phyloP scores from a whole-genome alignment of 257 asterid genomes.

The Salvia hispanica region DNA sequence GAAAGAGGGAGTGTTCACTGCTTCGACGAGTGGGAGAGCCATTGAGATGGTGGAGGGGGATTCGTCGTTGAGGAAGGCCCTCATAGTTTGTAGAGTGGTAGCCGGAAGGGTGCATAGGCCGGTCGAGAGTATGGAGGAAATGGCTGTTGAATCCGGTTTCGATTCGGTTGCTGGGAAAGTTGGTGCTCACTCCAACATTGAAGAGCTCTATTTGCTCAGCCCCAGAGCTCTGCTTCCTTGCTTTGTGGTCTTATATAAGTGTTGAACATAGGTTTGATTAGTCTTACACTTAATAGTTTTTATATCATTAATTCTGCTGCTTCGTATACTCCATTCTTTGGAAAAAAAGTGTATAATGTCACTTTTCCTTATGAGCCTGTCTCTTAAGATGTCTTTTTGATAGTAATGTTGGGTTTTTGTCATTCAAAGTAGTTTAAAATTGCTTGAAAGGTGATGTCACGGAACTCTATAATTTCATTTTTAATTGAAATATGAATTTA shows the following conservation, averaged over 20 bases:
- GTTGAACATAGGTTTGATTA: constrained; percentile 16
- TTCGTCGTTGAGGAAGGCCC: constrained; percentile 46
- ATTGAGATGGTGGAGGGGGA: constrained; percentile 36
- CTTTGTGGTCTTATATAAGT: constrained; percentile 75
- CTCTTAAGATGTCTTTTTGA: no score
- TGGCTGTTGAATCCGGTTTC: constrained; percentile 74
- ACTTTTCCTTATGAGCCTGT: no score
- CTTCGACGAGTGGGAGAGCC: constrained; percentile 83
- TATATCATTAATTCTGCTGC: no score
- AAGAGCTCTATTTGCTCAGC: constrained; percentile 81
- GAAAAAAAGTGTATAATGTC: no score
- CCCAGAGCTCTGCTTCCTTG: constrained; percentile 92
- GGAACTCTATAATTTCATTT: no score
- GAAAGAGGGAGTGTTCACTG: constrained; percentile 80
- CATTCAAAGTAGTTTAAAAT: no score
- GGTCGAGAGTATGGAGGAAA: constrained; percentile 65
- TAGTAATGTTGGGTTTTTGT: no score
- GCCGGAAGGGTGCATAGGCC: constrained; percentile 96
- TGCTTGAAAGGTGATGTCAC: no score
- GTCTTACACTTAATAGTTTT: constrained; percentile 13
- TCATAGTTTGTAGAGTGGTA: constrained; percentile 85
- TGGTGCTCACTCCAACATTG: constrained; percentile 69
- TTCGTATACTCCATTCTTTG: not conserved
- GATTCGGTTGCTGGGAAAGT: constrained; percentile 93
- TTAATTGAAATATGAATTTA: no score